Percentiles rank a stretch among this genome's conserved stretches.
These are phyloP conservation scores for Apium graveolens DNA, from an alignment of 129 eudicot genomes.

Conservation along the genomic window DNA sequence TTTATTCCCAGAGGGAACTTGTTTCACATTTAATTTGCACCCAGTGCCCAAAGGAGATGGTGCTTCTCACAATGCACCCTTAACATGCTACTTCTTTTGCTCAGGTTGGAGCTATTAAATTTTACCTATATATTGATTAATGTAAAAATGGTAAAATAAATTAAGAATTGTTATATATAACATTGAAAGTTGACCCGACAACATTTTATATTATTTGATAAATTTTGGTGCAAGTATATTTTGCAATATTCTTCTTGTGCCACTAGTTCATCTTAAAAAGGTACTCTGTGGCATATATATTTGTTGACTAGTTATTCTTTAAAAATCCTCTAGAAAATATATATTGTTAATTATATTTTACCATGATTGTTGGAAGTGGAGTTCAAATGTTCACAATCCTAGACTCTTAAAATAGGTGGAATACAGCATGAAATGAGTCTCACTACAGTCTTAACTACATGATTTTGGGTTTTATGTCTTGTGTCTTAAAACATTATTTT, in stretches of 20 bases:
- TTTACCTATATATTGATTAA: not conserved
- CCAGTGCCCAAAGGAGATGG: not conserved
- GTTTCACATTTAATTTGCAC: constrained; percentile 3
- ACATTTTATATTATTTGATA: not conserved
- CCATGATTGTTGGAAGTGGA: too few species aligned
- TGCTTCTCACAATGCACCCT: not conserved
- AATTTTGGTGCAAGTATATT: not conserved
- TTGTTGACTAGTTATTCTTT: too few species aligned
- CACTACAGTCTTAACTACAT: too few species aligned
- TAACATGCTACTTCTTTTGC: not conserved
- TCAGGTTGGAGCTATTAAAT: not conserved
- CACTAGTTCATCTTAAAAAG: too few species aligned
- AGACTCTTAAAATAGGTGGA: too few species aligned
- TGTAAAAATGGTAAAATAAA: not conserved
- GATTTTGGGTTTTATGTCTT: too few species aligned
- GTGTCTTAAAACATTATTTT: too few species aligned
- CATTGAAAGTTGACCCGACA: not conserved
- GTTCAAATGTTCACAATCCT: too few species aligned
- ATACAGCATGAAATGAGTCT: too few species aligned
- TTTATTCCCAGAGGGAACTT: not conserved
- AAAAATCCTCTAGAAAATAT: too few species aligned
- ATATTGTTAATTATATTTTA: too few species aligned
- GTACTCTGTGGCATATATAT: too few species aligned
- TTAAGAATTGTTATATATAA: not conserved
- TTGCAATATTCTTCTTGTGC: not conserved